Evolutionary conservation across 192 early-diverging fungal species (phyloP), one percentile per base, ranked within the genome.

Genomic region (Coemansia guatemalensis): DNA sequence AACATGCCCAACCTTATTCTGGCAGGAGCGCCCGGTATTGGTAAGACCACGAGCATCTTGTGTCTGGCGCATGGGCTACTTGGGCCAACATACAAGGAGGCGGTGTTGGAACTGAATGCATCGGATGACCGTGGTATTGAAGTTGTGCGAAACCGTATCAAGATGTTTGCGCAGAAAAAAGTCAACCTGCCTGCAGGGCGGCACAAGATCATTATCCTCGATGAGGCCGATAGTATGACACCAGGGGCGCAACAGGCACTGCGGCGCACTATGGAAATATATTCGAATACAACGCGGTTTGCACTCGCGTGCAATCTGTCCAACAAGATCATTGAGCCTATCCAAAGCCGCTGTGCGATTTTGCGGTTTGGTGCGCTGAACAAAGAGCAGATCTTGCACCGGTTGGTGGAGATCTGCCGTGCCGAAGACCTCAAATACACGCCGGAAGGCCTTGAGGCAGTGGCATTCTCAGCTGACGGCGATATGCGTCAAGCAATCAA

Each of bases 151-250:
- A 95, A 96, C 83, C 84, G 88, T 50, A 97, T 99, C 83, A 99
- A 99, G 69, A 89, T 92, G 80, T 99, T 99, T 89, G 97, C 97
- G 9, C 95, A 99, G 67, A 97, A 94, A 63, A 99, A 98, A 62
- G 94, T 99, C 17, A 97, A 94, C 1, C 76, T 99, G 41, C 93
- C 95, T 6, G 72, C 91, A 18, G 93, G 93, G 56, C 71, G 88
- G 47, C 90, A 92, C 73, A 94, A 94, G 75, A 85, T 94, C 65
- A 83, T 99, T 44, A 97, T 99, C 74, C 78, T 99, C 57, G 97
- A 99, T 73, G 97, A 99, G 82, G 97, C 95, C n/a, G 97, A 99
- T 73, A 96, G 92, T 73, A 98, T 99, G 97, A 97, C 95, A 9
- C 81, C 88, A 29, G 93, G 90, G 22, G 97, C 97, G 7, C 97